Conservation (phyloP, 768 basidiomycete genomes). For the Clathrus columnatus region DNA sequence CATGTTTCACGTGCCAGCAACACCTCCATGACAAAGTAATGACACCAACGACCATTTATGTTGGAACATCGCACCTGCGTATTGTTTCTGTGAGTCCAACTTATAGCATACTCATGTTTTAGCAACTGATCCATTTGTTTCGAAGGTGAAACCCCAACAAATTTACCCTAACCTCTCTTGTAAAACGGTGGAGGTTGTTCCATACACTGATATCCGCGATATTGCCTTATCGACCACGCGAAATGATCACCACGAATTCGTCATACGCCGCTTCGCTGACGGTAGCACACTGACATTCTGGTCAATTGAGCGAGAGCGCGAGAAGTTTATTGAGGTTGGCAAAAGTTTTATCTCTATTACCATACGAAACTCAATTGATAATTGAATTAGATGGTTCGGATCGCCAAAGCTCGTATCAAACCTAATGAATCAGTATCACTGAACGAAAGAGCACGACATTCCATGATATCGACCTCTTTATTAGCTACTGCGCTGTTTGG, state of each 20-base stretch:
- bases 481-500: slow-evolving; percentile 83
- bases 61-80: slow-evolving; percentile 63
- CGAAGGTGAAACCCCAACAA: slow-evolving; percentile 17
- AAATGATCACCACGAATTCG: slow-evolving; percentile 66
- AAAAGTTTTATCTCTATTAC: neutral
- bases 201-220: slow-evolving; percentile 75
- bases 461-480: slow-evolving; percentile 77
- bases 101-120: neutral
- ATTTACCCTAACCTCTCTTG: slow-evolving; percentile 63
- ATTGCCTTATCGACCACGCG: slow-evolving; percentile 75
- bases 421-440: slow-evolving; percentile 36
- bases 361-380: slow-evolving; percentile 1
- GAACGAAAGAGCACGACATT: slow-evolving; percentile 68
- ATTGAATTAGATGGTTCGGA: slow-evolving; percentile 49
- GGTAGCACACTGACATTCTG: slow-evolving; percentile 70
- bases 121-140: neutral
- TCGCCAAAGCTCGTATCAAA: slow-evolving; percentile 64
- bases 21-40: slow-evolving; percentile 56
- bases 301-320: slow-evolving; percentile 44
- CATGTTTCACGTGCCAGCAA: slow-evolving; percentile 43
- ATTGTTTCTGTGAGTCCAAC: slow-evolving; percentile 58
- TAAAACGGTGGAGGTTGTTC: slow-evolving; percentile 75
- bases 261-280: slow-evolving; percentile 64
- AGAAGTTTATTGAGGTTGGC: slow-evolving; percentile 64
- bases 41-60: slow-evolving; percentile 60